Evolutionary conservation across 2,329 filamentous ascomycete genomes (phyloP).

Genomic region (Xylaria sp.): DNA sequence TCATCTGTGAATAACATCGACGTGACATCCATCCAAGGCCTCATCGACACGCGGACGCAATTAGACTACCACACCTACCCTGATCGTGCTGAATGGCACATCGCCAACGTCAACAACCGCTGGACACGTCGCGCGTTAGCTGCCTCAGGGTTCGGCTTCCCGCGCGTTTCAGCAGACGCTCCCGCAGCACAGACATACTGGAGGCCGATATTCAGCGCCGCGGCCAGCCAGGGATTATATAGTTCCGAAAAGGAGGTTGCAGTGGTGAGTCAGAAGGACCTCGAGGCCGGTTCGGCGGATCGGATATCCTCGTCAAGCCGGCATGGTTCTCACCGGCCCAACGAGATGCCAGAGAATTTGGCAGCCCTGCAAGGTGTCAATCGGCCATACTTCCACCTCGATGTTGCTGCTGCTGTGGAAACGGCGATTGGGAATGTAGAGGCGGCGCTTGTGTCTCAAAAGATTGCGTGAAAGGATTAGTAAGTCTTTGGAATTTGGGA

Average conservation of each 20-base stretch:
- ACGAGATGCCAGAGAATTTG: constrained; percentile 48
- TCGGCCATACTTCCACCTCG: constrained; percentile 64
- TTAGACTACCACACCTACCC: constrained; percentile 63
- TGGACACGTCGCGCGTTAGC: constrained; percentile 68
- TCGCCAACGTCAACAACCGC: constrained; percentile 64
- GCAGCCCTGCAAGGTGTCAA: constrained; percentile 59
- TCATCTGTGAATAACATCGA: constrained; percentile 66
- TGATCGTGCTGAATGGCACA: constrained; percentile 60
- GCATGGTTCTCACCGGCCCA: constrained; percentile 42
- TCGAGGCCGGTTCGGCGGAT: constrained; percentile 27
- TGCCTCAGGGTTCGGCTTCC: constrained; percentile 64
- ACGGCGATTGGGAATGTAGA: constrained; percentile 54
- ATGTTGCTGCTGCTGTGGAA: constrained; percentile 62
- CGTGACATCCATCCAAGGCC: constrained; percentile 64
- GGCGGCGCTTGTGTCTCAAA: constrained; percentile 21
- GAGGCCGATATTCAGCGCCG: constrained; percentile 46
- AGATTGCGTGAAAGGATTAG: constrained; percentile 12
- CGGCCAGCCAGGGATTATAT: constrained; percentile 32
- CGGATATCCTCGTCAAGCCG: constrained; percentile 39
- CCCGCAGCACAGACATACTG: constrained; percentile 31
- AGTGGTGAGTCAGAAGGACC: constrained; percentile 34
- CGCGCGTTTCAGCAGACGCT: constrained; percentile 31
- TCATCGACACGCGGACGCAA: constrained; percentile 65
- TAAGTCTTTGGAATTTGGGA: background rate
- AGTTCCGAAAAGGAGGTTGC: constrained; percentile 26